A percentile compares a stretch with the other conserved stretches of the same genome.
Evolutionary conservation across 2,329 filamentous ascomycete species (phyloP).

Genomic region (Claviceps monticola): DNA sequence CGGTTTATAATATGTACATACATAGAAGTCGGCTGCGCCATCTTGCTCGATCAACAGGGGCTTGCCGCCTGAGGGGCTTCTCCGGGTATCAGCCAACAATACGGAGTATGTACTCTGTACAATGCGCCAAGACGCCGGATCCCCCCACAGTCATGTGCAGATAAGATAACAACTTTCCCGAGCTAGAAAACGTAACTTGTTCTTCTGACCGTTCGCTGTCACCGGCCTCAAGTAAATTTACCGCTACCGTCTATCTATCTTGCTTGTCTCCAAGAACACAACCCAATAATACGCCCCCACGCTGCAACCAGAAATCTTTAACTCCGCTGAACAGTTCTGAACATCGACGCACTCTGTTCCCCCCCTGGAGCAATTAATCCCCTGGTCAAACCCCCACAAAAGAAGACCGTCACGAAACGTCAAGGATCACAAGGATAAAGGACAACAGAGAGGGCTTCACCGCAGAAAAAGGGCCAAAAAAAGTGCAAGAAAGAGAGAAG

Average conservation of each 20-base stretch:
- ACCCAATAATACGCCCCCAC: too few relatives aligned
- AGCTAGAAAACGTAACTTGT: constrained; percentile 1
- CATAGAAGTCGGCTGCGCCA: too few relatives aligned
- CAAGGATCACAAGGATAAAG: neutral
- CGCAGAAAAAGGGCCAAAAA: neutral
- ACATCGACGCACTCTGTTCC: too few relatives aligned
- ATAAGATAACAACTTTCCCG: constrained; percentile 20
- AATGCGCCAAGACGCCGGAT: neutral
- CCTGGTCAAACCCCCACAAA: neutral
- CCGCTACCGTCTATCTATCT: neutral
- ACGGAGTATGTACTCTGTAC: too few relatives aligned
- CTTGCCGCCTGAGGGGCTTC: too few relatives aligned
- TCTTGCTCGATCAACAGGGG: too few relatives aligned
- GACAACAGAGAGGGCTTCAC: neutral
- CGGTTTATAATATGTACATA: too few relatives aligned
- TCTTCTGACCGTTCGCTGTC: neutral
- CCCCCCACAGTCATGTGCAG: constrained; percentile 20
- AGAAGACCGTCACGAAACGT: neutral
- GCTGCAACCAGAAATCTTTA: too few relatives aligned
- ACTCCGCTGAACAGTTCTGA: too few relatives aligned
- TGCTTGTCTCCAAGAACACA: neutral
- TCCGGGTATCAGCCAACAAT: neutral
- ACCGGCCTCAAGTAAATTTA: neutral
- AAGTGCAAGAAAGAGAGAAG: neutral
- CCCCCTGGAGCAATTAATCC: too few relatives aligned